Evolutionary conservation across 2,329 filamentous ascomycete genomes (phyloP).

Genomic region (Ceratocystis eucalypticola): DNA sequence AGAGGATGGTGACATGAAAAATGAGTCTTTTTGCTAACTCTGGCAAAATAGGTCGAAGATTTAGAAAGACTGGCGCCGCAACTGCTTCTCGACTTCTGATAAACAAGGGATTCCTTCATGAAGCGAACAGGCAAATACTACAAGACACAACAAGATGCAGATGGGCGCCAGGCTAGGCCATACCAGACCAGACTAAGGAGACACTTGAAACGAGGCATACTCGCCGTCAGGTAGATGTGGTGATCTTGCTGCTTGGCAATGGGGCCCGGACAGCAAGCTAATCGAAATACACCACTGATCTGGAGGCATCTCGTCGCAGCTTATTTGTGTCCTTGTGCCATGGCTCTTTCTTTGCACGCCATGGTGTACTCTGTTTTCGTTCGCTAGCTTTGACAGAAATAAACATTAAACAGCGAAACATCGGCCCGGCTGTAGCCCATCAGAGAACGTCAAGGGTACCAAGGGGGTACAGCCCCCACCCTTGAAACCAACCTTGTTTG

Average conservation of each 20-base stretch:
- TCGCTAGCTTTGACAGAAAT: background rate
- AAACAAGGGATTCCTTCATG: constrained; percentile 16
- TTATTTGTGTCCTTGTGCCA: background rate
- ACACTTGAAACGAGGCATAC: no score
- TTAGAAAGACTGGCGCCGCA: constrained; percentile 78
- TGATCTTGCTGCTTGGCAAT: background rate
- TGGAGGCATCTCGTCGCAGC: background rate
- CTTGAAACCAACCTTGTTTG: constrained; percentile 6
- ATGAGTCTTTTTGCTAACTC: no score
- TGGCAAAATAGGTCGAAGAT: constrained; percentile 50
- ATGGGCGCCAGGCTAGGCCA: no score
- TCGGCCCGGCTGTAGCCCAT: background rate
- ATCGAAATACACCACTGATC: background rate
- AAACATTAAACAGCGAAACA: background rate
- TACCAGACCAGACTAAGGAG: no score
- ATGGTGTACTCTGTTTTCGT: background rate
- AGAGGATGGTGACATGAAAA: background rate
- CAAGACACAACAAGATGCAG: background rate
- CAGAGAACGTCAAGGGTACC: background rate
- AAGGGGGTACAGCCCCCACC: background rate
- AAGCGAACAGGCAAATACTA: background rate
- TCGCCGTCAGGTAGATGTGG: no score
- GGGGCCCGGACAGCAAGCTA: background rate
- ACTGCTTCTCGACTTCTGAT: constrained; percentile 67
- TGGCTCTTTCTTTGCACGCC: background rate